A percentile compares a stretch with the other conserved stretches of the same genome.
These are phyloP conservation scores for Leucaena leucocephala DNA, from an alignment of 306 rosid genomes.

Conservation along the genomic window DNA sequence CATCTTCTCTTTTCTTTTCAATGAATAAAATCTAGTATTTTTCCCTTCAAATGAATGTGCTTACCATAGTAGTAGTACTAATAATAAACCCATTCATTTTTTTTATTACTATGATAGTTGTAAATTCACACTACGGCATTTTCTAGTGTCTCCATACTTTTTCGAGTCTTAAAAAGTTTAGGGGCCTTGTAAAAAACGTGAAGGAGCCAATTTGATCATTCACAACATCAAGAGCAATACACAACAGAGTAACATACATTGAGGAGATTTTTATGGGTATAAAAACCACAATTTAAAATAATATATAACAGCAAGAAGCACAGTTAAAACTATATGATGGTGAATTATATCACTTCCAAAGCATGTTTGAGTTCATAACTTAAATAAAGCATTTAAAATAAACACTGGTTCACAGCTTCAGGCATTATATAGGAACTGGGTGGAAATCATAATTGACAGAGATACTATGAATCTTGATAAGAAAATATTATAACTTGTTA, in stretches of 20 bases:
- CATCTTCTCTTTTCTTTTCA: constrained; percentile 8
- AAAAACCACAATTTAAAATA: no score
- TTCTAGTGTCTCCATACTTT: background rate
- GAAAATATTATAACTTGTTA: background rate
- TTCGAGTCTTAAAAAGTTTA: background rate
- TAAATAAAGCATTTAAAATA: background rate
- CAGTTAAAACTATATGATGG: background rate
- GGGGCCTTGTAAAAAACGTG: background rate
- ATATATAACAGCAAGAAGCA: background rate
- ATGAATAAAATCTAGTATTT: background rate
- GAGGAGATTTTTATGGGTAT: background rate
- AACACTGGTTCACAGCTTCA: background rate
- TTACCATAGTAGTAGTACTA: background rate
- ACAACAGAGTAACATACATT: background rate
- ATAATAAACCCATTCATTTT: background rate
- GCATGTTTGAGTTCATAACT: background rate
- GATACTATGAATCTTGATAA: background rate
- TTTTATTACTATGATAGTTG: constrained; percentile 14
- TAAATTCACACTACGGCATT: background rate
- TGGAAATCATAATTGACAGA: background rate
- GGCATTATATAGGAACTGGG: no score
- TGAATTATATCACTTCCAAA: background rate
- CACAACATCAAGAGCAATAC: background rate
- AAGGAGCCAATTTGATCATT: constrained; percentile 14
- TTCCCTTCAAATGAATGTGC: background rate